phyloP scores from a whole-genome alignment of 1,139 yeast genomes.

The Petasospora rhodanensis region DNA sequence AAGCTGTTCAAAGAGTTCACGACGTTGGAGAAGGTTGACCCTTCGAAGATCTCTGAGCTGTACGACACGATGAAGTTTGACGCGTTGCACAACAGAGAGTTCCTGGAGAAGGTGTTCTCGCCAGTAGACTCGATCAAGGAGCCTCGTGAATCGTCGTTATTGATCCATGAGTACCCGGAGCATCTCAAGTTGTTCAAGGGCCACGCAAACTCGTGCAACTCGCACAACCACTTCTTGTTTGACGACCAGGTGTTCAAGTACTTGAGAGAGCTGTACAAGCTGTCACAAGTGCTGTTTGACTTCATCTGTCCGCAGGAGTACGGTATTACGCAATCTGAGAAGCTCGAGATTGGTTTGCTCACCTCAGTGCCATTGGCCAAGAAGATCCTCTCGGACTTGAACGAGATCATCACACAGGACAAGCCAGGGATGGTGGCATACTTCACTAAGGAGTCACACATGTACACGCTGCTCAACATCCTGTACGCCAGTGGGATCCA shows the following conservation, averaged over 20 bases:
- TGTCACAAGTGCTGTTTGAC: conserved; percentile 92
- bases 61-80: conserved; percentile 99
- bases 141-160: conserved; percentile 53
- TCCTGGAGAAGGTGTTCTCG: conserved; percentile 75
- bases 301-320: conserved; percentile 98
- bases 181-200: conserved; percentile 70
- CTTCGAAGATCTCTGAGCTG: conserved; percentile 91
- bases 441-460: conserved; percentile 96
- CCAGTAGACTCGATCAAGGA: conserved; percentile 51
- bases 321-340: conserved; percentile 94
- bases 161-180: conserved; percentile 77
- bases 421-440: conserved; percentile 83
- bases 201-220: conserved; percentile 21
- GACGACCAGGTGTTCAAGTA: conserved; percentile 78
- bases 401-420: conserved; percentile 71
- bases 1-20: conserved; percentile 90
- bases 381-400: conserved; percentile 78
- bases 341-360: conserved; percentile 88
- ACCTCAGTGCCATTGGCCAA: conserved; percentile 93
- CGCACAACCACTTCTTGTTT: conserved; percentile 39
- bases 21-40: conserved; percentile 94
- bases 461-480: conserved; percentile 86
- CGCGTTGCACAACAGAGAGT: conserved; percentile 90
- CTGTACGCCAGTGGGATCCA: conserved; percentile 94
- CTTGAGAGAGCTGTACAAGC: conserved; percentile 79